These are phyloP conservation scores for Sorghum bicolor DNA, from an alignment of 176 grass and related monocot species.

Conservation along the genomic window DNA sequence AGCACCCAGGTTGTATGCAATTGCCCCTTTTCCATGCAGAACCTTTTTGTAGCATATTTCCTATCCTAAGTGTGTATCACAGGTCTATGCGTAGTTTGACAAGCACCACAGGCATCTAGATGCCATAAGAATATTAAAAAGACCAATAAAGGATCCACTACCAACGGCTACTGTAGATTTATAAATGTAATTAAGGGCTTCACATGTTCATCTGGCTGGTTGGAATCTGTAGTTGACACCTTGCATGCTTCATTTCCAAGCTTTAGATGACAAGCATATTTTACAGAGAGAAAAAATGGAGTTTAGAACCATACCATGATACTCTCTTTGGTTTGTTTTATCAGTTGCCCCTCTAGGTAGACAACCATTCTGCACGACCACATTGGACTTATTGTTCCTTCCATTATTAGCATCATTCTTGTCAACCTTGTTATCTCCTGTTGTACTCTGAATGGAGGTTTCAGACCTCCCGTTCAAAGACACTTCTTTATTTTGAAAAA, in stretches of 20 bases:
- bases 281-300: background rate
- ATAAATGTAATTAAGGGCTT: background rate
- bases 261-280: background rate
- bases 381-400: conserved; percentile 21
- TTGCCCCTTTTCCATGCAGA: conserved; percentile 1
- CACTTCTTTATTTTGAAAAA: conserved; percentile 15
- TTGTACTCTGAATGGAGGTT: conserved; percentile 13
- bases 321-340: conserved; percentile 34
- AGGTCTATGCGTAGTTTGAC: background rate
- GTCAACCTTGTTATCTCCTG: conserved; percentile 20
- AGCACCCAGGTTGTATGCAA: too few species aligned
- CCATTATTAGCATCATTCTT: conserved; percentile 19
- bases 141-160: background rate
- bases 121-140: conserved; percentile 4
- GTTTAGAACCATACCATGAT: conserved; percentile 34
- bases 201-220: background rate
- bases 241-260: conserved; percentile 16
- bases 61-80: background rate
- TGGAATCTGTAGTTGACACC: background rate
- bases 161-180: background rate
- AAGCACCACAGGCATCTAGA: conserved; percentile 4
- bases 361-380: conserved; percentile 21
- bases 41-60: background rate
- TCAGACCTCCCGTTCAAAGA: background rate
- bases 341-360: conserved; percentile 1